Evolutionary conservation across 139 green algal species (phyloP), one percentile per base, ranked within the genome.

Genomic region (Coelastrella sp.): DNA sequence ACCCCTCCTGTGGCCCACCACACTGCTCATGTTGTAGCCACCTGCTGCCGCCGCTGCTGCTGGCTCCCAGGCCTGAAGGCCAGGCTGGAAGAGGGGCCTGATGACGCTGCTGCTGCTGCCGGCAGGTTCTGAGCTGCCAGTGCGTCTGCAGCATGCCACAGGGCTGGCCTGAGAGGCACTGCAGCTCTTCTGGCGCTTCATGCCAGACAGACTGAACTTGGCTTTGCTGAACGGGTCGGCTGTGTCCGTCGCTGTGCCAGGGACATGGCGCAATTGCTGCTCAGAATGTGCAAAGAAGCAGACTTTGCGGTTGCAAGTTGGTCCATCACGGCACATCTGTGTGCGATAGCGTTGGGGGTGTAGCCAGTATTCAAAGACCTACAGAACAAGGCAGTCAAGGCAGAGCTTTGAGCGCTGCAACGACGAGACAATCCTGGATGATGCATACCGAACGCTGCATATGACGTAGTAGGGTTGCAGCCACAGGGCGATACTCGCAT

Each of bases 341-440:
- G 96, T 98, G 87, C 97, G 92, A 91, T 98, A 98, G 78, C 93
- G 92, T 8, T 94, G 92, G 1, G 97, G 97, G 92, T 99, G 97
- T 91, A 99, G 96, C 95, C 96, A 98, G 95, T 91, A 95, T 93
- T 99, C 97, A 91, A 98, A 99, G 15, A 99, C 95, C 70, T 97
- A 96, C 90, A 99, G 24, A 93, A 89, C 12, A 91, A 86, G 35
- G 35, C 35, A 49, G 35, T 49, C 35, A 49, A 49, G 35, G 35
- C 35, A 49, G 35, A 49, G 35, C 35, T 49, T 49, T 90, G 94
- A 96, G 91, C 93, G 95, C 78, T 94, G 49, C n/a, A 66, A n/a
- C 82, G 24, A 58, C 82, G 75, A 9, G 11, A 76, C 14, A 24
- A 60, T 24, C 7, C 11, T 59, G 6, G 24, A 25, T 56, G 10